Evolutionary conservation across 2,329 filamentous ascomycete species (phyloP).

Genomic region (Epichloe gansuensis): DNA sequence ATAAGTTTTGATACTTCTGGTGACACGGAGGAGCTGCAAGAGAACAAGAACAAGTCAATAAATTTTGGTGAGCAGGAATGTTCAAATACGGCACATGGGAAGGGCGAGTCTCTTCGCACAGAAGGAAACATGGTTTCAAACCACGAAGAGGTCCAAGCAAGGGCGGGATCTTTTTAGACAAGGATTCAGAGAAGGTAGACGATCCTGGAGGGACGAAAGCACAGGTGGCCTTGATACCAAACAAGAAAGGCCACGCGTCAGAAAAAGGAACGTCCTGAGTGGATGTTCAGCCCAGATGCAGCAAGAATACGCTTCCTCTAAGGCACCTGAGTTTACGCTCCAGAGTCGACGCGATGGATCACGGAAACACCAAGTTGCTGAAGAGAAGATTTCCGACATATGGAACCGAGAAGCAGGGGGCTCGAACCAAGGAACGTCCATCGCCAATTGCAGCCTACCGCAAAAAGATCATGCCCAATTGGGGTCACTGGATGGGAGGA

Average conservation of each 20-base stretch:
- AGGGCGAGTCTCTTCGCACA: neutral
- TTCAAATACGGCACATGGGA: neutral
- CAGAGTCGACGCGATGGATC: neutral
- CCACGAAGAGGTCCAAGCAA: neutral
- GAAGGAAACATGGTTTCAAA: neutral
- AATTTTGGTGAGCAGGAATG: neutral
- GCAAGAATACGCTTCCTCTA: neutral
- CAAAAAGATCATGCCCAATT: constrained; percentile 1
- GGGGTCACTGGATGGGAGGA: constrained; percentile 7
- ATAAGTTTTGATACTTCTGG: constrained; percentile 16
- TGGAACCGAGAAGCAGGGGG: neutral
- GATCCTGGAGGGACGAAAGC: neutral
- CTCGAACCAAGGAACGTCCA: neutral
- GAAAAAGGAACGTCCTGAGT: neutral
- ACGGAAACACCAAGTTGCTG: neutral
- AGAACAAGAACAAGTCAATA: neutral
- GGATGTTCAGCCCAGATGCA: neutral
- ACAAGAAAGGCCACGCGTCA: too few relatives aligned
- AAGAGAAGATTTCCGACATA: neutral
- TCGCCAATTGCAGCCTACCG: neutral
- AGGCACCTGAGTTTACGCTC: neutral
- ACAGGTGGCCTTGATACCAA: neutral
- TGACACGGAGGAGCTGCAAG: neutral
- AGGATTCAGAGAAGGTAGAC: neutral
- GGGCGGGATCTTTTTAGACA: constrained; percentile 4